A percentile compares a stretch with the other conserved stretches of the same genome.
Conservation (phyloP, 257 asterid genomes). For the Echites panduratus region DNA sequence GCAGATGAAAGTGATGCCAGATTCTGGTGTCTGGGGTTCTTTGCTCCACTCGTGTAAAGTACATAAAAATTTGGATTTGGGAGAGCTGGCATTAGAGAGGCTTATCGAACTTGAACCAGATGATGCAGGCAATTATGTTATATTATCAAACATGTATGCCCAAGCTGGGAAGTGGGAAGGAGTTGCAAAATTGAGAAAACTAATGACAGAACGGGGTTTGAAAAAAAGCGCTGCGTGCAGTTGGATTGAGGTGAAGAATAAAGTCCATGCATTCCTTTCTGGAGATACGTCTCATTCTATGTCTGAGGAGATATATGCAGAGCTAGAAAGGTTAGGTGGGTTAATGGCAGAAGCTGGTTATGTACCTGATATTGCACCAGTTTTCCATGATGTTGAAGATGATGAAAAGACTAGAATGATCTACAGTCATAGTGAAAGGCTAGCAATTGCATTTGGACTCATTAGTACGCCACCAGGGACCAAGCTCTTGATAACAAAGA, state of each 20-base stretch:
- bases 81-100: constrained; percentile 47
- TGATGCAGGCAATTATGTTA: constrained; percentile 52
- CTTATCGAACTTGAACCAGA: constrained; percentile 47
- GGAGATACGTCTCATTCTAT: constrained; percentile 57
- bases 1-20: constrained; percentile 40
- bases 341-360: constrained; percentile 48
- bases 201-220: constrained; percentile 38
- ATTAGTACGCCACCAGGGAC: constrained; percentile 51
- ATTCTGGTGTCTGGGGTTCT: constrained; percentile 69
- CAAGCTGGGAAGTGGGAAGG: constrained; percentile 66
- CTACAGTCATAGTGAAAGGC: constrained; percentile 51
- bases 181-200: constrained; percentile 43
- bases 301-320: constrained; percentile 41
- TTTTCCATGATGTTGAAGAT: constrained; percentile 58
- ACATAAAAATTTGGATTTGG: constrained; percentile 47
- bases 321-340: constrained; percentile 38
- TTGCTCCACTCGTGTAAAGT: constrained; percentile 58
- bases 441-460: constrained; percentile 58
- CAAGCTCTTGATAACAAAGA: constrained; percentile 46
- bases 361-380: constrained; percentile 37
- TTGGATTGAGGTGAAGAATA: constrained; percentile 52
- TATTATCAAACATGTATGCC: constrained; percentile 53
- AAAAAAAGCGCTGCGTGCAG: constrained; percentile 53
- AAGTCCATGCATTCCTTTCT: constrained; percentile 48
- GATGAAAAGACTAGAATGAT: constrained; percentile 51